phyloP scores from a whole-genome alignment of 768 basidiomycete genomes.

The Artomyces pyxidatus region DNA sequence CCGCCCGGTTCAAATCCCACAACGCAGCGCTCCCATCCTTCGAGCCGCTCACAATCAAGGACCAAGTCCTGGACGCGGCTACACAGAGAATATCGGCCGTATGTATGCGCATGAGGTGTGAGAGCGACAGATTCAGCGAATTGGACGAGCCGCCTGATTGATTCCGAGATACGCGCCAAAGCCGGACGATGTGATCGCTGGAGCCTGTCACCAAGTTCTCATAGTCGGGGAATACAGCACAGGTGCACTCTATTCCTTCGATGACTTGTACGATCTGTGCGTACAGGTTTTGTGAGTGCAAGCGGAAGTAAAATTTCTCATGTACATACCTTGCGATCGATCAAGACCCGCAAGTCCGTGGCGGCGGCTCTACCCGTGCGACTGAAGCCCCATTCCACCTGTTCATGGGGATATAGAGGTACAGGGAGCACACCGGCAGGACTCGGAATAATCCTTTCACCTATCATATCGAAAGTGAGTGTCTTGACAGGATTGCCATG shows the following conservation, averaged over 20 bases:
- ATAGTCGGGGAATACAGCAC: constrained; percentile 71
- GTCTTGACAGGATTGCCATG: constrained; percentile 35
- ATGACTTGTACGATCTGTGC: constrained; percentile 63
- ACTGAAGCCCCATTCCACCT: constrained; percentile 55
- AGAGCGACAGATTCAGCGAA: constrained; percentile 29
- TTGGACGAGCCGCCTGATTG: constrained; percentile 17
- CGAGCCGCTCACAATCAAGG: constrained; percentile 74
- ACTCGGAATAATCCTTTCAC: constrained; percentile 54
- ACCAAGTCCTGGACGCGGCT: constrained; percentile 75
- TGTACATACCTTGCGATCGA: constrained; percentile 50
- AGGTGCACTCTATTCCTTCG: constrained; percentile 64
- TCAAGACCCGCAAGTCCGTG: constrained; percentile 50
- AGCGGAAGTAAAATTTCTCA: constrained; percentile 3
- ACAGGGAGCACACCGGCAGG: constrained; percentile 47
- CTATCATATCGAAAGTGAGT: constrained; percentile 50
- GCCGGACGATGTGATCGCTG: constrained; percentile 69
- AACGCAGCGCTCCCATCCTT: constrained; percentile 79
- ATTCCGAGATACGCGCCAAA: constrained; percentile 61
- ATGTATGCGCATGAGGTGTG: constrained; percentile 78
- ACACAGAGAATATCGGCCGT: constrained; percentile 59
- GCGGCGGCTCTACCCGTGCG: constrained; percentile 28
- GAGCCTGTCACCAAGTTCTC: constrained; percentile 74
- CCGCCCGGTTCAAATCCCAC: constrained; percentile 84
- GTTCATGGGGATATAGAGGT: constrained; percentile 57
- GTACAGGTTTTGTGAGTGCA: constrained; percentile 2